Conservation (phyloP, 2,329 filamentous ascomycete genomes). For the Lecanicillium sp. region DNA sequence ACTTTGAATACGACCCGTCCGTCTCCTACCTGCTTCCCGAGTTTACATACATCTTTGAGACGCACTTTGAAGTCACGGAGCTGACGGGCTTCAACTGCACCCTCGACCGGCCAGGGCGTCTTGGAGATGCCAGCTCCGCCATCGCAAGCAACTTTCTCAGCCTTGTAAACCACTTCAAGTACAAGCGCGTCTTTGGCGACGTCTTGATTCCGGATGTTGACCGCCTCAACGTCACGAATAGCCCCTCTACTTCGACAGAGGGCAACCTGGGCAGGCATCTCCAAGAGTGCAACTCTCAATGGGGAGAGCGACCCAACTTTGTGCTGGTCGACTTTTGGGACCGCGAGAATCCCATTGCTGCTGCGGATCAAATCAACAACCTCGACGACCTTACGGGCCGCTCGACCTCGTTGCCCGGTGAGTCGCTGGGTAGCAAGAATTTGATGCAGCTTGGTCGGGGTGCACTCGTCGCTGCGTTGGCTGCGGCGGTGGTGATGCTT, state of each 20-base stretch:
- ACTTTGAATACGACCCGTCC: constrained; percentile 29
- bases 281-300: constrained; percentile 44
- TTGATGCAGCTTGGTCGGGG: too few relatives aligned
- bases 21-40: constrained; percentile 55
- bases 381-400: constrained; percentile 32
- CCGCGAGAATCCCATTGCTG: constrained; percentile 58
- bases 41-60: constrained; percentile 65
- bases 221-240: constrained; percentile 57
- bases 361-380: constrained; percentile 60
- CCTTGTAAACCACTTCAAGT: constrained; percentile 74
- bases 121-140: constrained; percentile 42
- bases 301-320: constrained; percentile 59
- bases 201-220: constrained; percentile 55
- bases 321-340: constrained; percentile 76
- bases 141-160: constrained; percentile 53
- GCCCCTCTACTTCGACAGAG: constrained; percentile 38
- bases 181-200: constrained; percentile 43
- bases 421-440: too few relatives aligned
- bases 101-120: constrained; percentile 52
- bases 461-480: too few relatives aligned
- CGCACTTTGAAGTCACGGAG: constrained; percentile 54
- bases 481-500: background rate
- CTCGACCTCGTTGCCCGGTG: too few relatives aligned
- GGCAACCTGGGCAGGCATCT: constrained; percentile 50
- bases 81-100: constrained; percentile 63